Percentiles rank a stretch among this genome's conserved stretches.
phyloP scores from a whole-genome alignment of 2,329 filamentous ascomycete genomes.

The Pestalotiopsis fici region DNA sequence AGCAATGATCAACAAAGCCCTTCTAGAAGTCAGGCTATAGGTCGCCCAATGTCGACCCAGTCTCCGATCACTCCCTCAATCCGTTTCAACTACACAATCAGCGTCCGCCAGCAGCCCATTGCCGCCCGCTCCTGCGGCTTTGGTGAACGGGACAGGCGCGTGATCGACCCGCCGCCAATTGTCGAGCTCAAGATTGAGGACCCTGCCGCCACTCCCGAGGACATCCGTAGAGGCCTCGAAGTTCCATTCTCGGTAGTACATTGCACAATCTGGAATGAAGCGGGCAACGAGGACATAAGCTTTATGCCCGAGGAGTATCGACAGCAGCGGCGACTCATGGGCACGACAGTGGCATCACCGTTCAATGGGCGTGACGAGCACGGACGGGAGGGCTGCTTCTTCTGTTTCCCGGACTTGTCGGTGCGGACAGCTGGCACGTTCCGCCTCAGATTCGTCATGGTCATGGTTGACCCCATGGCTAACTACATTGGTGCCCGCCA shows the following conservation, averaged over 20 bases:
- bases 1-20: conserved; percentile 23
- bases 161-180: conserved; percentile 83
- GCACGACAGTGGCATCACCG: conserved; percentile 73
- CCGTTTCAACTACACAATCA: conserved; percentile 45
- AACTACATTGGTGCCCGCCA: conserved; percentile 54
- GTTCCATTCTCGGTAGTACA: conserved; percentile 72
- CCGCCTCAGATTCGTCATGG: conserved; percentile 71
- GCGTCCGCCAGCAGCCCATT: conserved; percentile 74
- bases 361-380: conserved; percentile 77
- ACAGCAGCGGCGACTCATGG: conserved; percentile 77
- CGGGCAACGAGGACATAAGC: conserved; percentile 67
- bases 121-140: conserved; percentile 82
- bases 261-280: conserved; percentile 74
- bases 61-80: conserved; percentile 8
- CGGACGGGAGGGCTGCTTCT: conserved; percentile 76
- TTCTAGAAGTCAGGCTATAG: conserved; percentile 18
- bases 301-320: conserved; percentile 72
- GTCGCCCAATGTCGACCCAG: conserved; percentile 16
- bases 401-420: conserved; percentile 81
- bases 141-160: conserved; percentile 77
- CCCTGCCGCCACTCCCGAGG: conserved; percentile 52
- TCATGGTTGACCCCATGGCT: conserved; percentile 67
- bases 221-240: conserved; percentile 51
- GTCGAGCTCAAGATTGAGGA: conserved; percentile 71
- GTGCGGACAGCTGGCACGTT: conserved; percentile 78